These are phyloP conservation scores for Hagleromyces aurorensis DNA, from an alignment of 805 yeast genomes.

Conservation along the genomic window DNA sequence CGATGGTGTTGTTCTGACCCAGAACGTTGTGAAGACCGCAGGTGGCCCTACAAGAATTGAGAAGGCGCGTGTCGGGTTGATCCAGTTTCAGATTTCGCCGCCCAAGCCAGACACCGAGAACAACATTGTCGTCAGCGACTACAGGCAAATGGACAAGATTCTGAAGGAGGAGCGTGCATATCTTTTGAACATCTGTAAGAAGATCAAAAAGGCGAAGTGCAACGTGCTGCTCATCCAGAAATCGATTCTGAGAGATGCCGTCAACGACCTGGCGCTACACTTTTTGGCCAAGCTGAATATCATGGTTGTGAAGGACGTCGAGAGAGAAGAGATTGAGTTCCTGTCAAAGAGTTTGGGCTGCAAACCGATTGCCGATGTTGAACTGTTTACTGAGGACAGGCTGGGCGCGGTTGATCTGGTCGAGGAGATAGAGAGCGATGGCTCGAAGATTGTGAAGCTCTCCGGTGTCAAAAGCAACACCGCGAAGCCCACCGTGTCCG, in stretches of 20 bases:
- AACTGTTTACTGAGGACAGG: slow-evolving; percentile 85
- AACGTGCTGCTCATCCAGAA: slow-evolving; percentile 85
- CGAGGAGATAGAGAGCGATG: slow-evolving; percentile 85
- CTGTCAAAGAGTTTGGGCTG: slow-evolving; percentile 77
- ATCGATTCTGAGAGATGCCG: slow-evolving; percentile 91
- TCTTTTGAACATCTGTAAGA: slow-evolving; percentile 87
- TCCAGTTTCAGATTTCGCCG: slow-evolving; percentile 92
- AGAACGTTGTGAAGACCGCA: slow-evolving; percentile 78
- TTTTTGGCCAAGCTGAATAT: slow-evolving; percentile 88
- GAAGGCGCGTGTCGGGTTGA: slow-evolving; percentile 82
- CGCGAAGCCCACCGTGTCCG: slow-evolving; percentile 60
- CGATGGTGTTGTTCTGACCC: slow-evolving; percentile 90
- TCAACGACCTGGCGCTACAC: slow-evolving; percentile 88
- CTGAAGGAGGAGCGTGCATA: slow-evolving; percentile 96
- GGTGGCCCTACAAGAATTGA: slow-evolving; percentile 95
- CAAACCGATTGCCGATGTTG: slow-evolving; percentile 93
- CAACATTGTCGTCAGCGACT: slow-evolving; percentile 93
- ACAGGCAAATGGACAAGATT: slow-evolving; percentile 98
- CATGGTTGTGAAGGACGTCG: slow-evolving; percentile 90
- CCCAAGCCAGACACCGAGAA: slow-evolving; percentile 98
- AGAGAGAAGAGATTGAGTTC: slow-evolving; percentile 93
- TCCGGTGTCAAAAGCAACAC: slow-evolving; percentile 57
- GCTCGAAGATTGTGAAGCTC: slow-evolving; percentile 81
- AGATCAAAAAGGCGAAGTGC: slow-evolving; percentile 94
- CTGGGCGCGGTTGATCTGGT: slow-evolving; percentile 87